Evolutionary conservation across 345 rosid species (phyloP).

Genomic region (Clarkia xantiana): DNA sequence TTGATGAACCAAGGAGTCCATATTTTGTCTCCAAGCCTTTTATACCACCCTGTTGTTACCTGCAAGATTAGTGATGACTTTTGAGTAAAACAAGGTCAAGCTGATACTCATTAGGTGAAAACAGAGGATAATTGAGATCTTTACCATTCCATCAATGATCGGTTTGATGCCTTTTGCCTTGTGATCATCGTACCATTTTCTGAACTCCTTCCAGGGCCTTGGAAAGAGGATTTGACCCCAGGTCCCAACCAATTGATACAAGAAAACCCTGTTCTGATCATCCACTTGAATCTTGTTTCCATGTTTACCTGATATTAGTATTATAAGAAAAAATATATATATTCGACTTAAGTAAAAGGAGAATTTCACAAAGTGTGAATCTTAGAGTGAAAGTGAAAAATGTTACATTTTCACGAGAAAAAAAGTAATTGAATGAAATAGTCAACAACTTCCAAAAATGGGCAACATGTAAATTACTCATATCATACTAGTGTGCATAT

Average conservation of each 20-base stretch:
- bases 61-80: conserved; percentile 9
- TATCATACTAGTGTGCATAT: too few species aligned
- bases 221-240: conserved; percentile 99
- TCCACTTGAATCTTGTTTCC: conserved; percentile 61
- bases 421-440: too few species aligned
- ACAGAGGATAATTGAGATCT: background rate
- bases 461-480: too few species aligned
- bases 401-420: too few species aligned
- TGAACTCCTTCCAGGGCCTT: conserved; percentile 89
- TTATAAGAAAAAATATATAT: too few species aligned
- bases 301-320: conserved; percentile 45
- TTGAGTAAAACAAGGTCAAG: too few species aligned
- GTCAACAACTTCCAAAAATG: too few species aligned
- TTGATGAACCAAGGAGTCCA: conserved; percentile 99
- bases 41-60: conserved; percentile 94
- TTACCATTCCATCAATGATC: conserved; percentile 88
- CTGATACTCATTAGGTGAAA: too few species aligned
- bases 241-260: conserved; percentile 88
- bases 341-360: too few species aligned
- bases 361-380: too few species aligned
- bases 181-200: conserved; percentile 82
- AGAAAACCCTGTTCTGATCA: conserved; percentile 37
- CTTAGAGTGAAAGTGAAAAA: too few species aligned
- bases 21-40: conserved; percentile 71
- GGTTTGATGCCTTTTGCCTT: conserved; percentile 72